Evolutionary conservation across 768 basidiomycete species (phyloP).

Genomic region (Russula emetica): DNA sequence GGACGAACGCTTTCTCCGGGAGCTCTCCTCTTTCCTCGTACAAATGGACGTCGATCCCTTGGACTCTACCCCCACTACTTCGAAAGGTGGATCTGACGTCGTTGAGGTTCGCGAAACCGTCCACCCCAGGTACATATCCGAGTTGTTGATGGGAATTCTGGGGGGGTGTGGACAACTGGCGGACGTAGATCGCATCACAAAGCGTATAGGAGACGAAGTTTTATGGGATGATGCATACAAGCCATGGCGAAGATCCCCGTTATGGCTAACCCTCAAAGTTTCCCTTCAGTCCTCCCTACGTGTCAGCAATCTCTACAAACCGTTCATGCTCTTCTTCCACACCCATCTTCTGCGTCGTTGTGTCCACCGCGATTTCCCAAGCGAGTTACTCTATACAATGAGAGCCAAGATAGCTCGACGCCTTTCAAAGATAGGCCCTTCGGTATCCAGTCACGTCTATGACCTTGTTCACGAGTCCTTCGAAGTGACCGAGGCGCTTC

Average conservation of each 20-base stretch:
- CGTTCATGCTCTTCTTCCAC: constrained; percentile 8
- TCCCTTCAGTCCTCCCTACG: constrained; percentile 35
- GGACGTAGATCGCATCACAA: constrained; percentile 33
- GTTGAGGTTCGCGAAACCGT: constrained; percentile 39
- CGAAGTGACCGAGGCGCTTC: not conserved
- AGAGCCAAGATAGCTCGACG: constrained; percentile 5
- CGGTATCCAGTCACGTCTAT: not conserved
- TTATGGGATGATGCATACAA: constrained; percentile 38
- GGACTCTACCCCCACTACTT: constrained; percentile 37
- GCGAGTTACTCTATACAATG: constrained; percentile 6
- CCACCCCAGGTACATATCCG: constrained; percentile 47
- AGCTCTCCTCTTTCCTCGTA: constrained; percentile 40
- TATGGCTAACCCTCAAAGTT: constrained; percentile 49
- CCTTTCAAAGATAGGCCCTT: not conserved
- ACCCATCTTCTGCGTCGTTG: not conserved
- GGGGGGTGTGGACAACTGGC: constrained; percentile 37
- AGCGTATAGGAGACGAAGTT: constrained; percentile 47
- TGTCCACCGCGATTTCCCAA: not conserved
- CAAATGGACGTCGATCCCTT: constrained; percentile 36
- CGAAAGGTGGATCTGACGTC: constrained; percentile 31
- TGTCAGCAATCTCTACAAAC: not conserved
- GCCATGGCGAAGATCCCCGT: constrained; percentile 29
- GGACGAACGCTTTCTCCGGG: constrained; percentile 33
- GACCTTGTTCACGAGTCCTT: not conserved
- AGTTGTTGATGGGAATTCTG: constrained; percentile 45